phyloP scores from a whole-genome alignment of 1,284 basidiomycete genomes.

The Lignosus rhinocerotis region DNA sequence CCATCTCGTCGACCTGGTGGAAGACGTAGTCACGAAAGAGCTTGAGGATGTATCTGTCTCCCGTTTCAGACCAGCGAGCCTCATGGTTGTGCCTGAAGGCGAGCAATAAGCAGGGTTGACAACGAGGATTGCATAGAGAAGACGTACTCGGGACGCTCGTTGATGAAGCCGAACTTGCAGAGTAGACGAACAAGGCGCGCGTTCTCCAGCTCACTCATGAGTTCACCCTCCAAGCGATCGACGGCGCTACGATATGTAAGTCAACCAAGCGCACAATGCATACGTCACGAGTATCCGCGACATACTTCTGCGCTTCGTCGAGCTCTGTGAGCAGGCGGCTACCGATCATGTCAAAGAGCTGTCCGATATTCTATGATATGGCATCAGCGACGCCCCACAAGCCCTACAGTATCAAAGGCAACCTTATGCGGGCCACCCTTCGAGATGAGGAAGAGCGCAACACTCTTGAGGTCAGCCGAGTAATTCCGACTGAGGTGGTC shows the following conservation, averaged over 20 bases:
- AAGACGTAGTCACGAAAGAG: constrained; percentile 99
- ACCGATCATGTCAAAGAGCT: constrained; percentile 80
- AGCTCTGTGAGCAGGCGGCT: constrained; percentile 78
- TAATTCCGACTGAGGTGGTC: constrained; percentile 79
- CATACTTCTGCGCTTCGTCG: constrained; percentile 79
- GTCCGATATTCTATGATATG: constrained; percentile 64
- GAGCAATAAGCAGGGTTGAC: neutral
- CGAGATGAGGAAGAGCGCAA: constrained; percentile 78
- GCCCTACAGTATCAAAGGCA: constrained; percentile 24
- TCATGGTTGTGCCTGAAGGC: constrained; percentile 85
- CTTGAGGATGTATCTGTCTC: constrained; percentile 97
- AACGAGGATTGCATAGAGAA: neutral
- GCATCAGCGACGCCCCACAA: constrained; percentile 6
- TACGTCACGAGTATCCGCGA: constrained; percentile 3
- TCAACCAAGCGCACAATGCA: neutral
- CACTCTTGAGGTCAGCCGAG: constrained; percentile 79
- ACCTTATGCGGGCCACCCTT: constrained; percentile 69
- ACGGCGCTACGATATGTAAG: constrained; percentile 53
- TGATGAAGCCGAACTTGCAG: constrained; percentile 97
- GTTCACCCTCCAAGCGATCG: constrained; percentile 83
- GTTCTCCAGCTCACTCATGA: constrained; percentile 95
- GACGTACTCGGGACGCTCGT: constrained; percentile 93
- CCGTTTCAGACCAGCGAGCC: constrained; percentile 96
- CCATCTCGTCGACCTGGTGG: constrained; percentile 92
- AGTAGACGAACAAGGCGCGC: constrained; percentile 90